A percentile compares a stretch with the other conserved stretches of the same genome.
Evolutionary conservation across 306 rosid species (phyloP).

Genomic region (Fragaria nilgerrensis): DNA sequence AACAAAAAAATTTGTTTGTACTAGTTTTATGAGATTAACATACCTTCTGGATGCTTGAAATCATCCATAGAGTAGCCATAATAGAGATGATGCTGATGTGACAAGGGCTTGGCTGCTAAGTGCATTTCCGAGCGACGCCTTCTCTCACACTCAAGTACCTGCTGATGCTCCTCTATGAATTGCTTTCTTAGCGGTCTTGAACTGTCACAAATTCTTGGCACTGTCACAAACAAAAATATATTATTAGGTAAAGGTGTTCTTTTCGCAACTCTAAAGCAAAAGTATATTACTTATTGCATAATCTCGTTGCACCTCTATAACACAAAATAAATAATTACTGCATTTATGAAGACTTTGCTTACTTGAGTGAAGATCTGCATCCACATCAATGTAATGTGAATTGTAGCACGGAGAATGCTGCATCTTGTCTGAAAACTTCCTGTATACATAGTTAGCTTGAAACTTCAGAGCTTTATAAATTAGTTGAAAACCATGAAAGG

Average conservation of each 20-base stretch:
- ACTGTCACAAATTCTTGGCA: slow-evolving; percentile 27
- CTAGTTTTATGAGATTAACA: neutral
- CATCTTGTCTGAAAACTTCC: slow-evolving; percentile 39
- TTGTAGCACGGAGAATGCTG: slow-evolving; percentile 19
- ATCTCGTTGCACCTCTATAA: neutral
- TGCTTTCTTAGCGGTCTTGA: slow-evolving; percentile 36
- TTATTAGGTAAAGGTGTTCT: neutral
- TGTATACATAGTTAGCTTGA: slow-evolving; percentile 4
- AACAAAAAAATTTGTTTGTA: neutral
- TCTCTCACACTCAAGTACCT: slow-evolving; percentile 34
- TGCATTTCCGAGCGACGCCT: slow-evolving; percentile 24
- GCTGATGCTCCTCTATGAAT: slow-evolving; percentile 34
- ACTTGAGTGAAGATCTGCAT: slow-evolving; percentile 38
- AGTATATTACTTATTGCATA: neutral
- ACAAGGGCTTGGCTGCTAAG: slow-evolving; percentile 19
- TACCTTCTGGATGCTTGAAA: slow-evolving; percentile 36
- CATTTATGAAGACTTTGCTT: slow-evolving; percentile 3
- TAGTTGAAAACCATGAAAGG: neutral
- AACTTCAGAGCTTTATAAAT: neutral
- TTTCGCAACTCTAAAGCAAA: neutral
- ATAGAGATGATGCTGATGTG: slow-evolving; percentile 23
- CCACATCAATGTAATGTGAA: slow-evolving; percentile 37
- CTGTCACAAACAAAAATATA: slow-evolving; percentile 4
- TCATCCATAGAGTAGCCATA: slow-evolving; percentile 29
- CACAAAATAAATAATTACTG: neutral